Base-by-base conservation (phyloP, 257 asterid genomes). In the Striga asiatica region DNA sequence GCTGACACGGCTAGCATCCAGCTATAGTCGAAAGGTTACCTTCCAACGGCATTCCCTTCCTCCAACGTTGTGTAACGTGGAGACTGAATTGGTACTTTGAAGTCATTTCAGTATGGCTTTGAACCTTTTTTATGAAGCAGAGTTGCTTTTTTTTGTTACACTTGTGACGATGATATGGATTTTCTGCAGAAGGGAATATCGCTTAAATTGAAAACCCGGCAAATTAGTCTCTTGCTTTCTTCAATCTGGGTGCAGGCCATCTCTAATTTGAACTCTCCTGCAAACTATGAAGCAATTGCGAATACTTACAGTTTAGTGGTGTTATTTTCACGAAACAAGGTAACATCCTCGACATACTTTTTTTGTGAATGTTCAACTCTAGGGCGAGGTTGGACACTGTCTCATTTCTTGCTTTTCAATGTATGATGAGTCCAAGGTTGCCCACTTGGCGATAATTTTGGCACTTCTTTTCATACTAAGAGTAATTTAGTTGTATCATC, bases 171-270 rank as follows among this genome's bases (percentile, higher is more conserved):
- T 51, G 35, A 41, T 55, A 41, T 62, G 29, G 55, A 45, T 60
- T 55, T 67, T 47, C 16, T 68, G 74, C 85, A 83, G 93, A 76
- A 71, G 28, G 93, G 88, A 59, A 60, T 67, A 64, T 80, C 81
- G 64, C 80, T 83, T 21, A 83, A 80, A 73, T 66, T 83, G 78
- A 83, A 78, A 66, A 75, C 69, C 58, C 73, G 79, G 50, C 93
- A 83, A 74, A 74, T 83, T 64, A 80, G 83, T 69, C 73, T 83
- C 64, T 65, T 83, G 93, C 85, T 83, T 58, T 83, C 93, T 45
- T 83, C 93, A 60, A 72, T 83, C 48, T 83, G 93, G 88, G 77
- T 78, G 48, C 88, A 83, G 78, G 85, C 85, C 18, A 61, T 65
- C 68, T 83, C 83, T 50, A 70, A 73, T 66, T 67, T 67, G 68